Conservation (phyloP, 345 rosid species). For the Brassica carinata region DNA sequence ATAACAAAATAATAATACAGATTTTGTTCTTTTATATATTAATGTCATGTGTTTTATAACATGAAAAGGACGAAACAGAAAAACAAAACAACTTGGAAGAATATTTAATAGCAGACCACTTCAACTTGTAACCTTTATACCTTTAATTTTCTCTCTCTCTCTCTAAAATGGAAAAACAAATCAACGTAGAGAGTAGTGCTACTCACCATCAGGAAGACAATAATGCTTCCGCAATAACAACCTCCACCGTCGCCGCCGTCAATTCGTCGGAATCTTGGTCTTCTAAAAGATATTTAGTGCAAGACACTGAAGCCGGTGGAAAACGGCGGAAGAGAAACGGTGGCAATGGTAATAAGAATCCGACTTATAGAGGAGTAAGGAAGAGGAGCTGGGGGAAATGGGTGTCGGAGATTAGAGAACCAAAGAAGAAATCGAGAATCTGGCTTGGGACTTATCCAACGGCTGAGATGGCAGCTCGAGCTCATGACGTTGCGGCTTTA, state of each 20-base stretch:
- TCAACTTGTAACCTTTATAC: conserved; percentile 25
- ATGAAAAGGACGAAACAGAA: conserved; percentile 13
- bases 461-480: conserved; percentile 96
- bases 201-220: conserved; percentile 29
- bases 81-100: not conserved
- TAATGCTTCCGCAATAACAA: not conserved
- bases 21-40: not conserved
- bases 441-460: conserved; percentile 93
- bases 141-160: conserved; percentile 35
- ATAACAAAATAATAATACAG: not conserved
- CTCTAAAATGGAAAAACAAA: conserved; percentile 28
- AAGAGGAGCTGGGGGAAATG: conserved; percentile 96
- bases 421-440: conserved; percentile 87
- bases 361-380: conserved; percentile 78
- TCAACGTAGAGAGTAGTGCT: conserved; percentile 52
- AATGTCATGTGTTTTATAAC: conserved; percentile 13
- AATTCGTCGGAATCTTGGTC: conserved; percentile 34
- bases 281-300: conserved; percentile 18
- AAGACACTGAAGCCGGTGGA: conserved; percentile 9
- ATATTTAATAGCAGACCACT: conserved; percentile 39
- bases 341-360: conserved; percentile 31
- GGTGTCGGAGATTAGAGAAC: conserved; percentile 93
- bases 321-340: conserved; percentile 20
- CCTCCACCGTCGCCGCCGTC: conserved; percentile 28
- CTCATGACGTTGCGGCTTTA: conserved; percentile 87